A percentile compares a stretch with the other conserved stretches of the same genome.
phyloP scores from a whole-genome alignment of 2,329 filamentous ascomycete genomes.

The Calonectria hawksworthii region DNA sequence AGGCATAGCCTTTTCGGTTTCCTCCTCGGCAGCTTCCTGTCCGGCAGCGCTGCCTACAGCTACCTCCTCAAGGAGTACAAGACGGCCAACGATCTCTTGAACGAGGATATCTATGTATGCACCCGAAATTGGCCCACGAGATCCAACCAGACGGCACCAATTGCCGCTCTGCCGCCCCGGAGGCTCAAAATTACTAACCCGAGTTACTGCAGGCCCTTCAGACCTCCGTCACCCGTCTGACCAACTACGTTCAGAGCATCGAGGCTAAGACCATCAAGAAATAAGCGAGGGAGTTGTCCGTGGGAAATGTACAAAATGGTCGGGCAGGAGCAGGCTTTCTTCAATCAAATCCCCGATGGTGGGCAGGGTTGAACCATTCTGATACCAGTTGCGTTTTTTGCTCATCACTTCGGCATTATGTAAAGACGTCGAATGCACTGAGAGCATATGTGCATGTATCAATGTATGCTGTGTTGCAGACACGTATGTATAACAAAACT shows the following conservation, averaged over 20 bases:
- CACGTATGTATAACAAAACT: constrained; percentile 30
- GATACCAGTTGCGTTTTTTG: constrained; percentile 17
- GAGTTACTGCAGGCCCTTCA: constrained; percentile 78
- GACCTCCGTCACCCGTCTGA: constrained; percentile 87
- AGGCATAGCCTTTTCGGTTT: constrained; percentile 85
- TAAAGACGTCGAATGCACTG: constrained; percentile 14
- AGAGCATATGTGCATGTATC: constrained; percentile 29
- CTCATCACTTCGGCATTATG: constrained; percentile 17
- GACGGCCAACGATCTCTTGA: constrained; percentile 91
- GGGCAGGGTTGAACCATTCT: constrained; percentile 30
- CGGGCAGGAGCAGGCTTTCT: constrained; percentile 16
- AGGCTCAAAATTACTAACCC: constrained; percentile 4
- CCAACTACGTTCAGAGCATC: constrained; percentile 84
- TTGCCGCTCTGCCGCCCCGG: not conserved
- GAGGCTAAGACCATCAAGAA: constrained; percentile 86
- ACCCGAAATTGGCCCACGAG: not conserved
- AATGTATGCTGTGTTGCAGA: constrained; percentile 25
- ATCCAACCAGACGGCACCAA: not conserved
- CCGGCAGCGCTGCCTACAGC: constrained; percentile 88
- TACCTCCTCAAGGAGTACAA: constrained; percentile 96
- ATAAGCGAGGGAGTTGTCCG: constrained; percentile 62
- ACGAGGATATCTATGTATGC: constrained; percentile 96
- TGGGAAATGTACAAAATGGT: constrained; percentile 40
- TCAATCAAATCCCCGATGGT: constrained; percentile 13
- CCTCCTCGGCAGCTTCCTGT: constrained; percentile 84